A percentile compares a stretch with the other conserved stretches of the same genome.
phyloP scores from a whole-genome alignment of 805 yeast genomes.

The Saturnispora dispora region DNA sequence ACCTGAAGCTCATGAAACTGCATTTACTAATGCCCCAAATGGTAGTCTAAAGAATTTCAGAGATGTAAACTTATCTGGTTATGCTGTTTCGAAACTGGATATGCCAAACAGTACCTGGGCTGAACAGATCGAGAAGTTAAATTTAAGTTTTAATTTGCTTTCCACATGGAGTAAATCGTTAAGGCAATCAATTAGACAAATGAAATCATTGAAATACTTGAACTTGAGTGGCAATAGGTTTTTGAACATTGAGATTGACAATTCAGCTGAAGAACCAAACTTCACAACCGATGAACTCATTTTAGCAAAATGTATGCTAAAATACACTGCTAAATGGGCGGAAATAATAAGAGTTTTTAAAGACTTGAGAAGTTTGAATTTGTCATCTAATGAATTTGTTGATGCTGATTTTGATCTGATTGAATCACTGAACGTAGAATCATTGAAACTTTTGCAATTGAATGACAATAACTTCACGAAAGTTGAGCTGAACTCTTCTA shows the following conservation, averaged over 20 bases:
- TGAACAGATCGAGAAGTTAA: conserved; percentile 11
- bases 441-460: neutral
- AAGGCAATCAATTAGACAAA: conserved; percentile 31
- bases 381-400: conserved; percentile 8
- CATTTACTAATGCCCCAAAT: neutral
- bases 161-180: neutral
- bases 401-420: conserved; percentile 1
- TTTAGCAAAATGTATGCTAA: conserved; percentile 2
- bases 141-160: conserved; percentile 1
- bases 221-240: conserved; percentile 50
- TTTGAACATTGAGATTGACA: conserved; percentile 1
- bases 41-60: neutral
- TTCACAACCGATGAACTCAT: neutral
- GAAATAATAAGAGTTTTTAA: conserved; percentile 22
- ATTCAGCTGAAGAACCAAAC: neutral
- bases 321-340: neutral
- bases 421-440: neutral
- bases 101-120: conserved; percentile 27
- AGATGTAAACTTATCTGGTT: conserved; percentile 22
- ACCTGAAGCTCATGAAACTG: neutral
- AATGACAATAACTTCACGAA: neutral
- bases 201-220: conserved; percentile 27
- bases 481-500: neutral
- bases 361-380: conserved; percentile 36
- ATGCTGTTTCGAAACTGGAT: conserved; percentile 32